Evolutionary conservation across 805 yeast genomes (phyloP), one percentile per base, ranked within the genome.

Genomic region (Alloascoidea africana): DNA sequence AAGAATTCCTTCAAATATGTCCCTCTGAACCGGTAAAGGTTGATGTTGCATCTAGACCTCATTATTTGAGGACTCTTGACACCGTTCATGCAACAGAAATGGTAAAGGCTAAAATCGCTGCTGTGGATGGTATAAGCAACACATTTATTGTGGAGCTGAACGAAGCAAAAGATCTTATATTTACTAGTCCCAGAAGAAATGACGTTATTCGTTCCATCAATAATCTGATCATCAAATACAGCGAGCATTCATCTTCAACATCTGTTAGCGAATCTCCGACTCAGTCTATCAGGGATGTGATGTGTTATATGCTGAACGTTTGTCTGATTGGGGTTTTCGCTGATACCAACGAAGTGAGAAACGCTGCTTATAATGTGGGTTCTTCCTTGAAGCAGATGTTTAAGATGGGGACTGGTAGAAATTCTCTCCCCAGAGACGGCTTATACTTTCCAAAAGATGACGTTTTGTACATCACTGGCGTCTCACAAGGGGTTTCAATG

Each of bases 211-310:
- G 30, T 8, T 8, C 8, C n/a, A n/a, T 23, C 8, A 23, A 23
- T 23, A n/a, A 8, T 23, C 8, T 23, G 30, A n/a, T 23, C 8
- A n/a, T n/a, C 8, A 23, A n/a, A n/a, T 23, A 8, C 30, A 23
- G 30, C 30, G 30, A 23, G n/a, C 30, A 23, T 23, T 23, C 30
- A 23, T 23, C 30, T 8, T 23, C 30, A 23, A 8, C 30, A 23
- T 23, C 30, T 23, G 8, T n/a, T 23, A 23, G n/a, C 30, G 30
- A 23, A 8, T 8, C n/a, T 23, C 8, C 30, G n/a, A n/a, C n/a
- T 23, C n/a, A 8, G 8, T 23, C 30, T n/a, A 23, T 23, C n/a
- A 23, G 30, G n/a, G 30, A 23, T 23, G 30, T 23, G n/a, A 23
- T 23, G 8, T 8, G 30, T 23, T 8, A 8, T 8, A 23, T 23